These are phyloP conservation scores for Nakazawaea holstii DNA, from an alignment of 805 yeast species.

Conservation along the genomic window DNA sequence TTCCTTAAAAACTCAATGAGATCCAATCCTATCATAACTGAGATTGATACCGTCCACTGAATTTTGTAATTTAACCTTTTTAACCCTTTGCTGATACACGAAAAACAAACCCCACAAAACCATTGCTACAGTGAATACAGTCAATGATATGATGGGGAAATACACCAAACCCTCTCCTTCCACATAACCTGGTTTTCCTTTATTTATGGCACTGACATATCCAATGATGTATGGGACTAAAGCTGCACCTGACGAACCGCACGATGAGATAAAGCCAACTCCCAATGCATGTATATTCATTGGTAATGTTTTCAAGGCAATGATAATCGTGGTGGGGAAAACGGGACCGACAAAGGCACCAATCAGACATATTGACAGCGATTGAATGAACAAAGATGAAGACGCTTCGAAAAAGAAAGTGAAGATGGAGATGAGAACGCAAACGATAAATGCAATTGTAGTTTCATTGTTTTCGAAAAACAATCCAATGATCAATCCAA, in stretches of 20 bases:
- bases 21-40: not conserved
- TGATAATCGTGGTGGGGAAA: slow-evolving; percentile 65
- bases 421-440: slow-evolving; percentile 27
- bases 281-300: slow-evolving; percentile 55
- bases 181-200: slow-evolving; percentile 11
- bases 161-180: slow-evolving; percentile 27
- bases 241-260: slow-evolving; percentile 83
- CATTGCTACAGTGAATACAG: slow-evolving; percentile 19
- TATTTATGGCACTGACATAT: slow-evolving; percentile 25
- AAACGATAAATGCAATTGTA: slow-evolving; percentile 36
- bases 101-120: slow-evolving; percentile 23
- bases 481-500: slow-evolving; percentile 44
- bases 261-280: slow-evolving; percentile 68
- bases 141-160: slow-evolving; percentile 22
- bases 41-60: not conserved
- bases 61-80: not conserved
- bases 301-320: slow-evolving; percentile 61
- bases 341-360: slow-evolving; percentile 51
- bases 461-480: slow-evolving; percentile 33
- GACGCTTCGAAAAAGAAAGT: slow-evolving; percentile 28
- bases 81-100: slow-evolving; percentile 11
- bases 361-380: slow-evolving; percentile 31
- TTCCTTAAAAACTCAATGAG: too few relatives aligned
- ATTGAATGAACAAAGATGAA: slow-evolving; percentile 20
- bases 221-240: slow-evolving; percentile 66